Evolutionary conservation across 441 rosid genomes (phyloP).

Genomic region (Mallotus japonicus): DNA sequence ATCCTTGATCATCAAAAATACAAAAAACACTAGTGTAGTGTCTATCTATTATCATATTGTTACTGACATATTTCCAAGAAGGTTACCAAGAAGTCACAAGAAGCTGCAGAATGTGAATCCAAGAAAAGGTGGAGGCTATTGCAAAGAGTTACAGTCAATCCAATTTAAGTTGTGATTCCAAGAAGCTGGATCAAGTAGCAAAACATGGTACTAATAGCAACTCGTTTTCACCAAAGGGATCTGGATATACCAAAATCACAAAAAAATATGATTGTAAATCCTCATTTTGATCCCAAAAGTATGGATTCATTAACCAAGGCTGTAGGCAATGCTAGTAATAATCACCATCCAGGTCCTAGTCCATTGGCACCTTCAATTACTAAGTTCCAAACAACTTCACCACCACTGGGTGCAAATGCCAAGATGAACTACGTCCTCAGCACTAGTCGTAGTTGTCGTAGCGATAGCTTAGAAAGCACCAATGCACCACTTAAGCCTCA

Average conservation of each 20-base stretch:
- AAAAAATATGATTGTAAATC: conserved; percentile 21
- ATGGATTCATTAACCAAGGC: conserved; percentile 39
- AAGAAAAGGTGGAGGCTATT: conserved; percentile 10
- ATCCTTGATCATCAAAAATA: no score
- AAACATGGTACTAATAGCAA: conserved; percentile 1
- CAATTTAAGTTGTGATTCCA: conserved; percentile 8
- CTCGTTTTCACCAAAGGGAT: conserved; percentile 16
- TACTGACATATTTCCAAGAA: no score
- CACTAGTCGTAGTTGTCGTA: conserved; percentile 30
- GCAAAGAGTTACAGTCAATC: conserved; percentile 15
- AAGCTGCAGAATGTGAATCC: conserved; percentile 13
- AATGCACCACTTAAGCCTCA: no score
- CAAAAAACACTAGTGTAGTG: no score
- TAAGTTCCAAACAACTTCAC: conserved; percentile 21
- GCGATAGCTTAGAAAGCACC: conserved; percentile 64
- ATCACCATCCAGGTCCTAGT: conserved; percentile 33
- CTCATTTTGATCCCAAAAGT: conserved; percentile 25
- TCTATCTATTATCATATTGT: no score
- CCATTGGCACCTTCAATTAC: conserved; percentile 27
- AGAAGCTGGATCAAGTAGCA: conserved; percentile 11
- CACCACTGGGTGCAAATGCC: neutral
- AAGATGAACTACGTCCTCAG: conserved; percentile 18
- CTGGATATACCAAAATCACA: conserved; percentile 10
- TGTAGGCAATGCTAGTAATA: conserved; percentile 24
- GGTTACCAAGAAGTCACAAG: no score